Base-by-base conservation (phyloP, 192 early-diverging fungal species). In the Coemansia sp. region DNA sequence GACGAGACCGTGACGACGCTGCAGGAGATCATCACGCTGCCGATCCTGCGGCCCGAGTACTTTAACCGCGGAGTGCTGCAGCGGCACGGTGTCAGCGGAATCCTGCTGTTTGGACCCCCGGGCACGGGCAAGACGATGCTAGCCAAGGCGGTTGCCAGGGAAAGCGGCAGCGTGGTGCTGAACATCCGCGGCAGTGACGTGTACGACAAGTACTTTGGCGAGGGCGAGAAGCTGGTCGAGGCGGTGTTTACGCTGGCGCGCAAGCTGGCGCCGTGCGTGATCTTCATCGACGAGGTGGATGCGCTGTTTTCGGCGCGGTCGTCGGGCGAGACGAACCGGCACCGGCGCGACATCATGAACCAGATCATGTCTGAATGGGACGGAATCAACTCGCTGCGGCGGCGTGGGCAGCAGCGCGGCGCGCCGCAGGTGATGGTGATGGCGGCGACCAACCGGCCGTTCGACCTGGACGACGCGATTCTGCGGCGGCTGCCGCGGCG, bases 321-420 rank as follows among this genome's bases (percentile, higher is more conserved):
- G 42, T 74, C 77, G 11, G 77, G 77, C 19, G 71, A 80, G 42
- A 35, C 71, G 2, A 86, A 82, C 54, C 80, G 85, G 28, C 86
- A 75, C 71, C 87, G 87, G 43, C 86, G 86, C 46, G 91, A 94
- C 67, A 87, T 90, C 2, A 81, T 95, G 65, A 95, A 95, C 53
- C 92, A 98, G 74, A 95, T 98, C 58, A 97, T 97, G 94, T 84
- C 87, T 14, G 95, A 98, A 69, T 98, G 96, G 94, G 95, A 97
- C 62, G 95, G 95, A 5, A 69, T 93, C 32, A 82, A 73, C 27
- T 81, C 86, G 8, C 82, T 83, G 31, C 93, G 93, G 63, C 24
- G 25, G 42, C 22, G 58, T 52, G 42, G 48, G 32, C 6, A 19
- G 35, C 6, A 45, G 43, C 32, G 27, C 32, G 18, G 4, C 23